A percentile compares a stretch with the other conserved stretches of the same genome.
Conservation (phyloP, 768 basidiomycete species). For the Pilatotrama ljubarskyi region DNA sequence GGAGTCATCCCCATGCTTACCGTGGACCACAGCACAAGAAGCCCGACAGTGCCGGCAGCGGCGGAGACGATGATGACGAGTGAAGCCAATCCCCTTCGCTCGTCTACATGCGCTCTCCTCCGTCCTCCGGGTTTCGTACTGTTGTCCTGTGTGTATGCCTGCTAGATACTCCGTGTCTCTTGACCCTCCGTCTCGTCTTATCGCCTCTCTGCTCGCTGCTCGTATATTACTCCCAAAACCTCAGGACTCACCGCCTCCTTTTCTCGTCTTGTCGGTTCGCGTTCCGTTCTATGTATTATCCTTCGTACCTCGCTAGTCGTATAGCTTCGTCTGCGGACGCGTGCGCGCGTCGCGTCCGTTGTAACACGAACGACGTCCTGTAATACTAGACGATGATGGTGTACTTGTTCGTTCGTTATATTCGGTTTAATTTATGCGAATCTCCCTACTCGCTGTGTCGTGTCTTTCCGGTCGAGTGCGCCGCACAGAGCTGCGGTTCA, state of each 20-base stretch:
- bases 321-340: conserved; percentile 20
- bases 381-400: conserved; percentile 24
- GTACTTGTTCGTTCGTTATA: conserved; percentile 23
- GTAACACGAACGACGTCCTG: conserved; percentile 23
- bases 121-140: neutral
- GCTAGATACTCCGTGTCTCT: conserved; percentile 16
- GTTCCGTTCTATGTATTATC: conserved; percentile 12
- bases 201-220: conserved; percentile 10
- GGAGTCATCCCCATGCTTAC: neutral
- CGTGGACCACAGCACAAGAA: conserved; percentile 36
- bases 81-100: conserved; percentile 7
- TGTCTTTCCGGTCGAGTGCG: too few species aligned
- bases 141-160: conserved; percentile 11
- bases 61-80: conserved; percentile 50
- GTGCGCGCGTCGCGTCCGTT: conserved; percentile 18
- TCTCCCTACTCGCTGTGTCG: neutral
- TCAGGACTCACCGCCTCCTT: conserved; percentile 8
- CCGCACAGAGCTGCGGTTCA: neutral
- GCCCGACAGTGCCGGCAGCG: conserved; percentile 35
- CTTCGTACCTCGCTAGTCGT: conserved; percentile 21
- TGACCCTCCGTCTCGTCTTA: neutral
- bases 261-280: conserved; percentile 3
- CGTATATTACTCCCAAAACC: conserved; percentile 21
- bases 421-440: conserved; percentile 17
- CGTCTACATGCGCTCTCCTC: neutral